Evolutionary conservation across 306 rosid genomes (phyloP), one percentile per base, ranked within the genome.

Genomic region (Vigna radiata): DNA sequence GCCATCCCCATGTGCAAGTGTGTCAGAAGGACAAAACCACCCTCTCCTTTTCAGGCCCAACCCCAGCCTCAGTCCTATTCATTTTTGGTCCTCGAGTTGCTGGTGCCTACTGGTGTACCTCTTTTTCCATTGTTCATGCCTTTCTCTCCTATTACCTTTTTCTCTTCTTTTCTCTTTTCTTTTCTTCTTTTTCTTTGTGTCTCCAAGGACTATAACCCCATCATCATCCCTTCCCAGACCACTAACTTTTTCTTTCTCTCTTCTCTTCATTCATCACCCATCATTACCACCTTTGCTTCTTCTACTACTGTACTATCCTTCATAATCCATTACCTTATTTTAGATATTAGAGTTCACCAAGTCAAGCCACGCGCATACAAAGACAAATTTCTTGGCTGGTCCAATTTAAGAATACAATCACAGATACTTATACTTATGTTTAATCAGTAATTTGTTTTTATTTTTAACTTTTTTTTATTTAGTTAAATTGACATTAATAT

Each of bases 1-100:
- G 76, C 77, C 58, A 86, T 86, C 89, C 89, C 89, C 82, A 86
- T 86, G 84, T 85, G 88, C 79, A 55, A 85, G 46, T 43, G 65
- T 59, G 81, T 74, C 79, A 60, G 76, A 78, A 73, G 16, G 77
- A 80, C 76, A 76, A 76, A 85, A 72, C 53, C 47, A 71, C 62
- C 78, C 72, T 76, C 87, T 71, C 68, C 76, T 59, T 79, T 70
- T 62, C 66, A 73, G 85, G 72, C 60, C 69, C 65, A 82, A 37
- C 73, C 52, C 17, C 53, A 78, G 80, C 81, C 81, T 54, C 36
- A 31, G 84, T 83, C 86, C n/a, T 72, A 61, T 81, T 87, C 89
- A 81, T 17, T 76, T 86, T 84, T 78, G 87, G 85, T 76, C 79
- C 78, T 74, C 65, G 79, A 55, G 73, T 76, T 82, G 44, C 70